Evolutionary conservation across 2,329 filamentous ascomycete genomes (phyloP).

Genomic region (Epichloe festucae): DNA sequence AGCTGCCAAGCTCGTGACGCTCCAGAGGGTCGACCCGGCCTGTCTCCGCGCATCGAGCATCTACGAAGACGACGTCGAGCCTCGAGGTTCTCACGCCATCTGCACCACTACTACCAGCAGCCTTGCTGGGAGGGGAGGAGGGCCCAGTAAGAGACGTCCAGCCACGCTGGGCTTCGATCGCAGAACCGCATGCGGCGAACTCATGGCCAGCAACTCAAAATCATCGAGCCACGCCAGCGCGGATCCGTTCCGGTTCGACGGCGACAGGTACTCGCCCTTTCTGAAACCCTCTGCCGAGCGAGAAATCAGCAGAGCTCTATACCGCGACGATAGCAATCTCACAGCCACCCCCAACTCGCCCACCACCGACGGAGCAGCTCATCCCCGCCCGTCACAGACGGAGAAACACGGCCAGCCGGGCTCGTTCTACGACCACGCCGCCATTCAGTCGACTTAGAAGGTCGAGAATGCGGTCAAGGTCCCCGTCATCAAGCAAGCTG

Average conservation of each 20-base stretch:
- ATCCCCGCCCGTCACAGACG: neutral
- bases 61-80: constrained; percentile 1
- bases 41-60: constrained; percentile 4
- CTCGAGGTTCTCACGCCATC: neutral
- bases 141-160: constrained; percentile 5
- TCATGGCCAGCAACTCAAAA: constrained; percentile 12
- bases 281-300: constrained; percentile 26
- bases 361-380: neutral
- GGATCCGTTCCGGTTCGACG: constrained; percentile 35
- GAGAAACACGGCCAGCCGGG: constrained; percentile 1
- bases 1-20: neutral
- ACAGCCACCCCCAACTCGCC: constrained; percentile 4
- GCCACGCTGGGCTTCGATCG: constrained; percentile 4
- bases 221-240: constrained; percentile 22
- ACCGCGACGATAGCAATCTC: constrained; percentile 14
- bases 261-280: constrained; percentile 23
- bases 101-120: neutral
- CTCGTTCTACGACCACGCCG: constrained; percentile 24
- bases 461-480: constrained; percentile 27
- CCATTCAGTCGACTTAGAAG: constrained; percentile 27
- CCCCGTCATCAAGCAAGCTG: constrained; percentile 14
- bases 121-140: neutral
- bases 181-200: neutral
- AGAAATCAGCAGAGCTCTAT: constrained; percentile 29
- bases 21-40: neutral